These are phyloP conservation scores for Pythium brachiatum DNA, from an alignment of 352 stramenopile genomes.

Conservation along the genomic window DNA sequence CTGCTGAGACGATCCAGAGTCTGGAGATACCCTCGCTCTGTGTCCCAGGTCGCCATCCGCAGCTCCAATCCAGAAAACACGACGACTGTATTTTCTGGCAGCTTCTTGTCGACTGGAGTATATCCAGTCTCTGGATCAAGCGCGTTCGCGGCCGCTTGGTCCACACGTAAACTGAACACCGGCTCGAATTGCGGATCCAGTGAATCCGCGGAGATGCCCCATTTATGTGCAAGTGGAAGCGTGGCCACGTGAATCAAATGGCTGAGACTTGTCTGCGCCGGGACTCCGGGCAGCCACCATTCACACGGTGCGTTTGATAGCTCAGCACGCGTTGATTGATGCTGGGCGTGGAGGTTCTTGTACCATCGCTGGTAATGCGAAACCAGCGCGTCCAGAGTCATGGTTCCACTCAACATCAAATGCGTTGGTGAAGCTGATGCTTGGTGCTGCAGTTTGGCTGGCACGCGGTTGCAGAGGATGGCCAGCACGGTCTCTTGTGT, in stretches of 20 bases:
- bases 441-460: not conserved
- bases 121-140: not conserved
- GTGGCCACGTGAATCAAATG: constrained; percentile 13
- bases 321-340: not conserved
- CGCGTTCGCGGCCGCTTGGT: not conserved
- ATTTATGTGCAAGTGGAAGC: not conserved
- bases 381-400: constrained; percentile 17
- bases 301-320: not conserved
- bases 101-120: not conserved
- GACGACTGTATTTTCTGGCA: constrained; percentile 15
- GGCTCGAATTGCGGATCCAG: not conserved
- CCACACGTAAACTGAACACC: constrained; percentile 1
- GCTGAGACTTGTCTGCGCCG: not conserved
- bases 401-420: not conserved
- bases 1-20: constrained; percentile 11
- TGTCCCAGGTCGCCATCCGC: constrained; percentile 31
- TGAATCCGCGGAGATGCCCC: not conserved
- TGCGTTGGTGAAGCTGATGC: constrained; percentile 2
- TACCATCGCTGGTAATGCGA: constrained; percentile 11
- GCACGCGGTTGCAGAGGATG: constrained; percentile 16
- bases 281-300: constrained; percentile 24
- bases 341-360: constrained; percentile 1
- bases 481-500: constrained; percentile 3
- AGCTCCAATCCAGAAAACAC: constrained; percentile 36
- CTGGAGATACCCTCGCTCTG: constrained; percentile 23